Conservation (phyloP, 2,329 filamentous ascomycete species). For the Nemania serpens region DNA sequence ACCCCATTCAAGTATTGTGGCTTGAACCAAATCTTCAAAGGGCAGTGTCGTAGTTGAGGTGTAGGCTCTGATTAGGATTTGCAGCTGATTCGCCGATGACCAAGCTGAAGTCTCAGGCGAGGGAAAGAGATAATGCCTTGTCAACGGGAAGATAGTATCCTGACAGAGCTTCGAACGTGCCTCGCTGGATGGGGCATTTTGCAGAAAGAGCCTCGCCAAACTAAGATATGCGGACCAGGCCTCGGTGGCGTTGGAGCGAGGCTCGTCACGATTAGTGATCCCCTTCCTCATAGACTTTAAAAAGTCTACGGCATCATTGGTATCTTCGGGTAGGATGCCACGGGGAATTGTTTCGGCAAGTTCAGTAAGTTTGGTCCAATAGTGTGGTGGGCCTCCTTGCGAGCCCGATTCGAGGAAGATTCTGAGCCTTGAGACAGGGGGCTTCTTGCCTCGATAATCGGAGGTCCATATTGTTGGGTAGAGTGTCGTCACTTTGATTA, state of each 20-base stretch:
- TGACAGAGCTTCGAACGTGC: slow-evolving; percentile 51
- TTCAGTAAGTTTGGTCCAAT: slow-evolving; percentile 71
- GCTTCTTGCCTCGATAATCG: slow-evolving; percentile 57
- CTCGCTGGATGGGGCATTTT: slow-evolving; percentile 51
- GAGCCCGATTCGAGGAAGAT: slow-evolving; percentile 83
- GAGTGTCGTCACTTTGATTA: slow-evolving; percentile 67
- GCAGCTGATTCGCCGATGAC: slow-evolving; percentile 41
- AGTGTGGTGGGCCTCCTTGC: slow-evolving; percentile 72
- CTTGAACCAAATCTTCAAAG: slow-evolving; percentile 49
- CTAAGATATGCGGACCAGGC: slow-evolving; percentile 80
- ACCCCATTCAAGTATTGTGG: slow-evolving; percentile 65
- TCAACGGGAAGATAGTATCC: slow-evolving; percentile 58
- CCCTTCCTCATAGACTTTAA: slow-evolving; percentile 72
- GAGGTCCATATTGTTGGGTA: slow-evolving; percentile 77
- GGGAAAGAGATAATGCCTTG: slow-evolving; percentile 59
- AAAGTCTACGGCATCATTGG: slow-evolving; percentile 62
- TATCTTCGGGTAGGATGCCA: slow-evolving; percentile 55
- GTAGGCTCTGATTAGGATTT: slow-evolving; percentile 54
- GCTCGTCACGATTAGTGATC: slow-evolving; percentile 75
- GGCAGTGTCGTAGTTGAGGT: slow-evolving; percentile 48
- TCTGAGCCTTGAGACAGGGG: slow-evolving; percentile 62
- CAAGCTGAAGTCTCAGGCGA: slow-evolving; percentile 47
- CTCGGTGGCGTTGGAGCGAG: slow-evolving; percentile 65
- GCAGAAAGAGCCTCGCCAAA: slow-evolving; percentile 59
- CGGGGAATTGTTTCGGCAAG: slow-evolving; percentile 65